Conservation (phyloP, 2,329 filamentous ascomycete species). For the Zymoseptoria pseudotritici region DNA sequence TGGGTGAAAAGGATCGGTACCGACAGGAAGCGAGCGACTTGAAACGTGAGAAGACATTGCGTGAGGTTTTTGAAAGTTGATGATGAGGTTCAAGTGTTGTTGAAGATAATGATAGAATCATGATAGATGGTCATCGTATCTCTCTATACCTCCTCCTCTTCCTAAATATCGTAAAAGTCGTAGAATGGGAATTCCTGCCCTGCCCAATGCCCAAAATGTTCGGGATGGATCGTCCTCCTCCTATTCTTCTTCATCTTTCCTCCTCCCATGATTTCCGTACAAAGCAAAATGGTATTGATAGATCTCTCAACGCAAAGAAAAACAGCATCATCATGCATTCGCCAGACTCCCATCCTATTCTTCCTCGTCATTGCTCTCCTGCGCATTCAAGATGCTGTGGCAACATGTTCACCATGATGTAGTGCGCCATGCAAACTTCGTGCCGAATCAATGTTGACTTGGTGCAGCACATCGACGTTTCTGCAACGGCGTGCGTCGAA, state of each 20-base stretch:
- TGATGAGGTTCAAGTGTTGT: no score
- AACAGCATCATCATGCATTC: no score
- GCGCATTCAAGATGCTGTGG: not conserved
- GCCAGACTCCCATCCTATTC: not conserved
- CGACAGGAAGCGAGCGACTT: no score
- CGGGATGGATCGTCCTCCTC: not conserved
- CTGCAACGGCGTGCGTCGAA: not conserved
- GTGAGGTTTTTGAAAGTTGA: no score
- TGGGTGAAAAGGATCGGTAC: no score
- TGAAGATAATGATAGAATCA: no score
- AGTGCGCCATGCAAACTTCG: not conserved
- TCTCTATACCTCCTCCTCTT: no score
- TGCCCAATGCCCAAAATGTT: not conserved
- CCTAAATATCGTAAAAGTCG: not conserved
- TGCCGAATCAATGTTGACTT: not conserved
- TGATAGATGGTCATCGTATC: no score
- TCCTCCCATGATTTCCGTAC: not conserved
- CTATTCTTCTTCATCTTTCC: not conserved
- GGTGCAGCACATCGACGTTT: not conserved
- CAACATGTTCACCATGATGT: not conserved
- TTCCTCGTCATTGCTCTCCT: not conserved
- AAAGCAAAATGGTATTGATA: not conserved
- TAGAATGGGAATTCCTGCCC: not conserved
- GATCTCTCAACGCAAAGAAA: not conserved
- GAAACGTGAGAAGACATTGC: no score